Conservation (phyloP, 306 rosid genomes). For the Pterocarpus santalinus region DNA sequence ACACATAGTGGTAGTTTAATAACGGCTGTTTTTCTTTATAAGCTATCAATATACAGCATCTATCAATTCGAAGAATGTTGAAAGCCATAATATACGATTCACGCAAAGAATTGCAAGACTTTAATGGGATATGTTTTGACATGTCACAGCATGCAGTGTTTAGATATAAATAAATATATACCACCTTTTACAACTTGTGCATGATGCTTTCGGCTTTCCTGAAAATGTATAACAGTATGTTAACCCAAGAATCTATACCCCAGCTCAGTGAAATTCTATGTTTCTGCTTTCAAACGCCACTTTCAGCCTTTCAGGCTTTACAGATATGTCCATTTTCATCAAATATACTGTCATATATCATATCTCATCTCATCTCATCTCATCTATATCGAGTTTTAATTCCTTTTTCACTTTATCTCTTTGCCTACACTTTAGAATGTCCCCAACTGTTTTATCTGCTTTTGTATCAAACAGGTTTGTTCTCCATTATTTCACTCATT, state of each 20-base stretch:
- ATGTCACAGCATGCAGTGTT: conserved; percentile 45
- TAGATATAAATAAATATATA: conserved; percentile 28
- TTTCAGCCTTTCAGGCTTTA: conserved; percentile 37
- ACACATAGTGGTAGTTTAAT: not conserved
- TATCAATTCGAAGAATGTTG: conserved; percentile 31
- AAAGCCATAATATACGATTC: conserved; percentile 36
- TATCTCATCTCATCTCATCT: conserved; percentile 13
- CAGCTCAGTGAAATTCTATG: conserved; percentile 36
- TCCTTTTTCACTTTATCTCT: conserved; percentile 23
- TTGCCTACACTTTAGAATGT: conserved; percentile 50
- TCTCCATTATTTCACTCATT: conserved; percentile 16
- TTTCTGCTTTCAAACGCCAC: conserved; percentile 37
- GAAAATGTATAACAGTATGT: conserved; percentile 1
- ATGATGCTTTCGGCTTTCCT: not conserved
- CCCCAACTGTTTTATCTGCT: conserved; percentile 37
- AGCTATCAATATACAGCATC: not conserved
- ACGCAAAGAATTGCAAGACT: conserved; percentile 37
- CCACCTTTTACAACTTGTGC: conserved; percentile 39
- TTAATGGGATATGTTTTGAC: conserved; percentile 39
- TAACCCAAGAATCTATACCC: conserved; percentile 39
- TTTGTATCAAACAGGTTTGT: conserved; percentile 39
- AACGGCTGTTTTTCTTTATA: not conserved
- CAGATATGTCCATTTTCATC: conserved; percentile 33
- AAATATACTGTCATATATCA: conserved; percentile 24
- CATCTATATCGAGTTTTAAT: not conserved